Evolutionary conservation across 2,329 filamentous ascomycete genomes (phyloP), one percentile per base, ranked within the genome.

Genomic region (Cordyceps militaris): DNA sequence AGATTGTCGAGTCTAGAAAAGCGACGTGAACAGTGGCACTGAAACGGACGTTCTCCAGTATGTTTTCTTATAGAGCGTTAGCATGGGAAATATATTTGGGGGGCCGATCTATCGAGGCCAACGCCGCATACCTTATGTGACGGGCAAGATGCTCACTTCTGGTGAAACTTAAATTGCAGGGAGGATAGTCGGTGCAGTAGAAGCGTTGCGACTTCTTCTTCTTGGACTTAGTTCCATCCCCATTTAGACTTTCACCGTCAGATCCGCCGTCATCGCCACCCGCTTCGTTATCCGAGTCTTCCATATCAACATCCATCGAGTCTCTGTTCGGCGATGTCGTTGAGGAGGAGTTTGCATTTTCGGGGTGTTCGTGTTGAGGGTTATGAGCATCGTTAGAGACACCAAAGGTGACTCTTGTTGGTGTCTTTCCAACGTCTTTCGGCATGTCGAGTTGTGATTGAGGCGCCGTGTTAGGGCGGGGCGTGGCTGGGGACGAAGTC

Each of bases 121-220:
- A 9, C 1, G 2, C 26, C 16, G 58, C 65, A 36, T 80, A 92
- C 87, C 92, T 85, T 65, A 99, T 97, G 68, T 99, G 94, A 53
- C 94, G 83, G 16, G 93, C 93, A 60, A 99, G 73, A 76, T 99
- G 94, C 70, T 99, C 94, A 68, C 93, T 97, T 61, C 94, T 80
- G 0, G 94, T 97, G 69, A 99, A 99, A 72, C 91, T 97, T 59
- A 99, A 73, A 66, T 87, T 92, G 73, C 94, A 99, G 4, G 92
- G 92, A 26, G 93, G 93, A 65, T 91, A 97, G 32, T 96, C 91
- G 4, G 88, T 95, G 74, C 94, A 99, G 73, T 93, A 97, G 73
- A 99, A 99, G 47, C 91, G 85, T 71, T 97, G 91, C 0, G 91
- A 91, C 73, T 96, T 96, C 76, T 96, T 97, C 81, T 97, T 97